Percentiles rank a stretch among this genome's conserved stretches.
Evolutionary conservation across 1,139 yeast genomes (phyloP).

Genomic region (Petasospora rhodanensis): DNA sequence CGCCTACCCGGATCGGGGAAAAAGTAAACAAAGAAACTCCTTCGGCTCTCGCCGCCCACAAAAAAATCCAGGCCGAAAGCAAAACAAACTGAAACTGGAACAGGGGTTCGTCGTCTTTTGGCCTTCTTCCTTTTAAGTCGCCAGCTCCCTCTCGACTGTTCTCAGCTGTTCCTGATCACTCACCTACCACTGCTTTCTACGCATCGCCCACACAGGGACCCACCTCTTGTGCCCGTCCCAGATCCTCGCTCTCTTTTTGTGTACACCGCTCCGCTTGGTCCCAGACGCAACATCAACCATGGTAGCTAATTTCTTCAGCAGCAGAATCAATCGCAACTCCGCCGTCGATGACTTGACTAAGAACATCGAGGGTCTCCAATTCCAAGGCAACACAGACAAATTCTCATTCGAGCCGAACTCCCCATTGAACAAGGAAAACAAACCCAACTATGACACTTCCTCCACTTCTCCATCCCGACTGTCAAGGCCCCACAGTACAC

Average conservation of each 20-base stretch:
- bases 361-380: conserved; percentile 25
- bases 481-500: conserved; percentile 12
- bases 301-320: conserved; percentile 26
- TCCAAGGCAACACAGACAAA: conserved; percentile 18
- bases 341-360: conserved; percentile 24
- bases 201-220: no score
- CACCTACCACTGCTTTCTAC: no score
- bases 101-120: no score
- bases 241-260: no score
- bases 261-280: no score
- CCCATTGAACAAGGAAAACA: conserved; percentile 33
- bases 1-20: conserved; percentile 17
- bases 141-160: no score
- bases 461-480: conserved; percentile 31
- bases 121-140: no score
- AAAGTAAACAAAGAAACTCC: conserved; percentile 21
- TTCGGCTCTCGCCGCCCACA: conserved; percentile 10
- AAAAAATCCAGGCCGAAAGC: no score
- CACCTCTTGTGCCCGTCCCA: no score
- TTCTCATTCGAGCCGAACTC: conserved; percentile 26
- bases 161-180: no score
- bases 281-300: conserved; percentile 10
- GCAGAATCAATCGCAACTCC: conserved; percentile 15
- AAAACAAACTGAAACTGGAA: no score
- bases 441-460: conserved; percentile 26